These are phyloP conservation scores for Mycena sp. DNA, from an alignment of 1,284 basidiomycete genomes.

Conservation along the genomic window DNA sequence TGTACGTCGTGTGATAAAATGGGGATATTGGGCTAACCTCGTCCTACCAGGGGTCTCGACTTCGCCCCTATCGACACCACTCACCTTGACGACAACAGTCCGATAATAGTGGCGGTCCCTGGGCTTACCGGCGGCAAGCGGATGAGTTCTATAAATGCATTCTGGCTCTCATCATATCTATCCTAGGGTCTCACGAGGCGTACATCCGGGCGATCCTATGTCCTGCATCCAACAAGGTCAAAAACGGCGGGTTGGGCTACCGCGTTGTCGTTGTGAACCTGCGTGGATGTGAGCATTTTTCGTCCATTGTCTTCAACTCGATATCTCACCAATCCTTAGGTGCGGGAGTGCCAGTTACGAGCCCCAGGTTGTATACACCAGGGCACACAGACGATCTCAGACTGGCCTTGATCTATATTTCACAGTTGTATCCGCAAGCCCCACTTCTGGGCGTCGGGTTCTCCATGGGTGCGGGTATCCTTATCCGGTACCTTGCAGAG, in stretches of 20 bases:
- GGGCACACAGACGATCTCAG: conserved; percentile 88
- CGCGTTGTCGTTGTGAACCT: conserved; percentile 89
- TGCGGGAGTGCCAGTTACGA: conserved; percentile 88
- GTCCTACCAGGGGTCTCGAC: conserved; percentile 61
- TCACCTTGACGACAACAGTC: conserved; percentile 67
- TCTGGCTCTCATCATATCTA: not conserved
- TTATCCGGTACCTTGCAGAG: conserved; percentile 90
- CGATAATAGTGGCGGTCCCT: conserved; percentile 86
- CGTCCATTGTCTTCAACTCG: not conserved
- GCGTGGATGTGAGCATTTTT: conserved; percentile 78
- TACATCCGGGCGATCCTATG: conserved; percentile 86
- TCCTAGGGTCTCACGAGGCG: conserved; percentile 82
- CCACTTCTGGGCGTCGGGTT: conserved; percentile 67
- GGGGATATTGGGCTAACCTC: conserved; percentile 42
- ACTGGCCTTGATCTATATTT: conserved; percentile 82
- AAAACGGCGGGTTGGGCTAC: conserved; percentile 85
- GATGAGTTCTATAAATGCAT: not conserved
- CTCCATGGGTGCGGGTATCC: conserved; percentile 79
- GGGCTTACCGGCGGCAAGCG: conserved; percentile 85
- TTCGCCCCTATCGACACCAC: conserved; percentile 68
- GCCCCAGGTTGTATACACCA: conserved; percentile 86
- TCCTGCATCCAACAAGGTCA: conserved; percentile 72
- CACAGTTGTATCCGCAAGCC: conserved; percentile 78
- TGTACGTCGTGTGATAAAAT: conserved; percentile 25
- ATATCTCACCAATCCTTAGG: conserved; percentile 50